These are phyloP conservation scores for Polygonum aviculare DNA, from an alignment of 148 eudicot species.

Conservation along the genomic window DNA sequence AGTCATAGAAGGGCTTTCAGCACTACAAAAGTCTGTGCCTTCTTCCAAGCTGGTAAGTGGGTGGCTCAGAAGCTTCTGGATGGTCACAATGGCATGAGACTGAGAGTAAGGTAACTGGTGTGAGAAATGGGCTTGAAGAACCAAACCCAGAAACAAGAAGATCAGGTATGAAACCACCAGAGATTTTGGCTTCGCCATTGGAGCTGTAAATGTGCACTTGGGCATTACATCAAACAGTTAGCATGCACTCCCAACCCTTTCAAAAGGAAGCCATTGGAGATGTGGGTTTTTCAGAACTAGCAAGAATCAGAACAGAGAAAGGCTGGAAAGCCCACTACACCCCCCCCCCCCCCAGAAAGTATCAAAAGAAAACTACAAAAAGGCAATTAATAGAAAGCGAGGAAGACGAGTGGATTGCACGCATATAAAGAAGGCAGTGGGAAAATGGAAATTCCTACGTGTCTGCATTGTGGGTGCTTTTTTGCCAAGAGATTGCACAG, in stretches of 20 bases:
- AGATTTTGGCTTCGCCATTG: neutral
- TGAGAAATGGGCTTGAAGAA: conserved; percentile 24
- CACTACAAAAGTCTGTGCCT: conserved; percentile 41
- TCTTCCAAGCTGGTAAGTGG: conserved; percentile 35
- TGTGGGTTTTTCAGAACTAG: neutral
- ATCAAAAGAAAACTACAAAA: neutral
- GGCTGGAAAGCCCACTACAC: neutral
- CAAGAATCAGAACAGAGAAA: neutral
- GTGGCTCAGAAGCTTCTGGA: conserved; percentile 45
- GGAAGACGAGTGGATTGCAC: neutral
- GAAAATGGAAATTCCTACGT: neutral
- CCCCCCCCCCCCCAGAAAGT: neutral
- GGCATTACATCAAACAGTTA: conserved; percentile 8
- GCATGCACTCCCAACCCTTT: neutral
- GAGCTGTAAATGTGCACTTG: neutral
- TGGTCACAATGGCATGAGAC: conserved; percentile 30
- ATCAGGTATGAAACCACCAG: neutral
- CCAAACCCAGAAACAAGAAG: conserved; percentile 13
- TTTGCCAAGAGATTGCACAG: conserved; percentile 1
- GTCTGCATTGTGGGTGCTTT: conserved; percentile 1
- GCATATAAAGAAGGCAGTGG: neutral
- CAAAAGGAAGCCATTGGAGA: conserved; percentile 11
- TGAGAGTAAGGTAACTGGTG: conserved; percentile 41
- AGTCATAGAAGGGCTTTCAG: conserved; percentile 38
- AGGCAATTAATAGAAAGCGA: conserved; percentile 1